These are phyloP conservation scores for Sugiyamaella smithiae DNA, from an alignment of 805 yeast species.

Conservation along the genomic window DNA sequence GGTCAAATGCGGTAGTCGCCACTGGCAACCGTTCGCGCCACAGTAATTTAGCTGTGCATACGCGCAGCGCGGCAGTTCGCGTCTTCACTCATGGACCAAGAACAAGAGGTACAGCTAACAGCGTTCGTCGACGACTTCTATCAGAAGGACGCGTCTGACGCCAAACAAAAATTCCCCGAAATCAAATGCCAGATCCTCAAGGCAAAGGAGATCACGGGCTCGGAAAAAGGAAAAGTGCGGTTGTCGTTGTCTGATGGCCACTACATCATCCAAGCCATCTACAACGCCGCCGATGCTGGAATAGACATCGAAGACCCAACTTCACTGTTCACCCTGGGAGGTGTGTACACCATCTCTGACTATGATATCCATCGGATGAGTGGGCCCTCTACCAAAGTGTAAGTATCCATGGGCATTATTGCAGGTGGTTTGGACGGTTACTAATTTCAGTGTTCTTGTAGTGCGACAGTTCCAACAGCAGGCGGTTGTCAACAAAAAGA, in stretches of 20 bases:
- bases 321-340: slow-evolving; percentile 10
- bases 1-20: no score
- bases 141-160: slow-evolving; percentile 1
- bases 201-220: slow-evolving; percentile 8
- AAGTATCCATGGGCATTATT: neutral
- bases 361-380: slow-evolving; percentile 9
- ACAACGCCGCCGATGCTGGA: slow-evolving; percentile 5
- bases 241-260: slow-evolving; percentile 10
- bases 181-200: slow-evolving; percentile 11
- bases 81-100: slow-evolving; percentile 1
- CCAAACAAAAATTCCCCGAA: slow-evolving; percentile 3
- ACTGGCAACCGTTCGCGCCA: no score
- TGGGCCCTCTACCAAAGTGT: neutral
- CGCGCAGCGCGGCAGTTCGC: neutral
- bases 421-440: neutral
- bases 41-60: neutral
- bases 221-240: slow-evolving; percentile 8
- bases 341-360: slow-evolving; percentile 1
- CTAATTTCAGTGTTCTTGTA: neutral
- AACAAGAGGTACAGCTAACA: neutral
- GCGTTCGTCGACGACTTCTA: slow-evolving; percentile 4
- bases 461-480: slow-evolving; percentile 1
- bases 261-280: slow-evolving; percentile 1
- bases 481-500: neutral
- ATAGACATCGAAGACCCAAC: neutral